Base-by-base conservation (phyloP, 331 rosid genomes). In the Saraca asoca region DNA sequence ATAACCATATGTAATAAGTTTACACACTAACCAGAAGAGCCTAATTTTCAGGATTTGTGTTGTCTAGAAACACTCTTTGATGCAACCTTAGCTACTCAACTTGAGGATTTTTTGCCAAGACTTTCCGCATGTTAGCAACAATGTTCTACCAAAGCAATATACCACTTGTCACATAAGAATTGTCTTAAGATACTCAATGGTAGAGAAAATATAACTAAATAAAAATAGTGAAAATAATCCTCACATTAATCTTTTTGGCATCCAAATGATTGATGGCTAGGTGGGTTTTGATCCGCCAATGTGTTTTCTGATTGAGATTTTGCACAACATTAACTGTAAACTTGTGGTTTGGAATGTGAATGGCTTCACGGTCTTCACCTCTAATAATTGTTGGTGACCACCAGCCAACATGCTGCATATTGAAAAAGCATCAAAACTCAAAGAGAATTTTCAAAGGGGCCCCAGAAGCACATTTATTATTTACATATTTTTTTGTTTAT, bases 351-450 rank as follows among this genome's bases (percentile, higher is more conserved):
- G 97, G 97, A 71, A 91, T 91, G 83, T 91, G 97, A 68, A 91
- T 86, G 46, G 97, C 97, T 86, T 91, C 97, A 70, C 97, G 91
- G 63, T 91, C 97, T 84, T 91, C 97, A 64, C 97, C 97, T 84
- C 97, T 85, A 17, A 91, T 72, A 64, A 91, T 81, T 52, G 97
- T 91, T 12, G 97, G 97, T 16, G 97, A 91, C 95, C 97, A 91
- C 97, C 97, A 91, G 46, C 97, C 97, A 69, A 91, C 95, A 64
- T 91, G 97, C 97, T 91, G 74, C 70, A 77, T 68, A 68, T n/a
- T 24, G 3, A 81, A 24, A 68, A 75, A 71, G 70, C 48, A 73
- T 64, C 76, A 58, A 67, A 59, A 67, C 59, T 38, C 35, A n/a
- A n/a, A 71, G 51, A 50, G 50, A 70, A 37, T 10, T 48, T 50